A percentile compares a stretch with the other conserved stretches of the same genome.
phyloP scores from a whole-genome alignment of 257 asterid species.

The Lycium barbarum region DNA sequence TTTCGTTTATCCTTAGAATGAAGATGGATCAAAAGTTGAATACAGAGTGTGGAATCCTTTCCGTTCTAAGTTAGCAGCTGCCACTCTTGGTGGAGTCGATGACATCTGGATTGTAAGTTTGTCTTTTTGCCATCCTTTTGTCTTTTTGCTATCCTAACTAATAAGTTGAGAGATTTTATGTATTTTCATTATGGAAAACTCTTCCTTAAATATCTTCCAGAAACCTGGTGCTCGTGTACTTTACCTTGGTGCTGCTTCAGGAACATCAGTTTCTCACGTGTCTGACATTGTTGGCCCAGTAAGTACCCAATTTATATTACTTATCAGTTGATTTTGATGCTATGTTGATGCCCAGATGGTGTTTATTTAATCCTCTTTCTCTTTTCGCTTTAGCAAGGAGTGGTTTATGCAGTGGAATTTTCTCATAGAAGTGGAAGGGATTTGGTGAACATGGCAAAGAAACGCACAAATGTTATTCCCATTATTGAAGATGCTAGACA shows the following conservation, averaged over 20 bases:
- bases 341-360: not conserved
- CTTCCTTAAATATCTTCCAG: slow-evolving; percentile 20
- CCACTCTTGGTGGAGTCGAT: slow-evolving; percentile 26
- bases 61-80: slow-evolving; percentile 42
- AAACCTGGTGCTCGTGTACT: slow-evolving; percentile 55
- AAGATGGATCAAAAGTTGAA: slow-evolving; percentile 35
- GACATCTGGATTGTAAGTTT: slow-evolving; percentile 57
- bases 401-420: slow-evolving; percentile 30
- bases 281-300: slow-evolving; percentile 89
- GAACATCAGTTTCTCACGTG: slow-evolving; percentile 88
- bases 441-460: slow-evolving; percentile 81
- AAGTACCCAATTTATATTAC: slow-evolving; percentile 30
- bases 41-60: slow-evolving; percentile 41
- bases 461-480: slow-evolving; percentile 30
- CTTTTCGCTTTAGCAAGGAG: slow-evolving; percentile 3
- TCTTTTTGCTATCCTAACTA: not conserved
- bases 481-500: slow-evolving; percentile 36
- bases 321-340: not conserved
- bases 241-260: slow-evolving; percentile 81
- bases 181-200: not conserved
- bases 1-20: slow-evolving; percentile 28
- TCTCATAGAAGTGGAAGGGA: slow-evolving; percentile 37
- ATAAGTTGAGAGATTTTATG: not conserved
- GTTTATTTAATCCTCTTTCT: not conserved
- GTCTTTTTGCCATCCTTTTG: not conserved